phyloP scores from a whole-genome alignment of 306 rosid species.

The Vachellia collinsii region DNA sequence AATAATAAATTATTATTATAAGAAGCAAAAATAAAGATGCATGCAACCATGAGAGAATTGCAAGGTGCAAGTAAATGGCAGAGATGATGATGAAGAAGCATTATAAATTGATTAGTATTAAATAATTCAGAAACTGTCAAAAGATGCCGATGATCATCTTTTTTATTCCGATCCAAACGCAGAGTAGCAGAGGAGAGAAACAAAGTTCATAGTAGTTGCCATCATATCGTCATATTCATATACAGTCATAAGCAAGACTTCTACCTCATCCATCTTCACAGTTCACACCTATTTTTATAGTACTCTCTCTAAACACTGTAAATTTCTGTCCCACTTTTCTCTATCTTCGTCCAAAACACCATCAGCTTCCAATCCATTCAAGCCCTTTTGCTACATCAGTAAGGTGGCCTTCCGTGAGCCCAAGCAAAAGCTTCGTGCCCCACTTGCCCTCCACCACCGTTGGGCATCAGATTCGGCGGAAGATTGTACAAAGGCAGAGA shows the following conservation, averaged over 20 bases:
- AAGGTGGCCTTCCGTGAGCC: slow-evolving; percentile 74
- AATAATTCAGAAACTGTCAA: slow-evolving; percentile 36
- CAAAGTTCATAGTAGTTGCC: slow-evolving; percentile 22
- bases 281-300: slow-evolving; percentile 39
- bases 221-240: slow-evolving; percentile 1
- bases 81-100: not conserved
- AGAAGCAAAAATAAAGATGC: slow-evolving; percentile 30
- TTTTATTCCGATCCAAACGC: slow-evolving; percentile 54
- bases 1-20: slow-evolving; percentile 31
- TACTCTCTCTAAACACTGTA: slow-evolving; percentile 28
- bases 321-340: slow-evolving; percentile 11
- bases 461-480: slow-evolving; percentile 66
- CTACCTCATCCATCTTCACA: slow-evolving; percentile 39
- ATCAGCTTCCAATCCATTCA: not conserved
- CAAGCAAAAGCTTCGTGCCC: slow-evolving; percentile 82
- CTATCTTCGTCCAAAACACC: slow-evolving; percentile 36
- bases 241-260: slow-evolving; percentile 41
- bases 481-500: slow-evolving; percentile 65
- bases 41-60: slow-evolving; percentile 34
- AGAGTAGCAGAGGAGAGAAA: slow-evolving; percentile 33
- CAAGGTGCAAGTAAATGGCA: not conserved
- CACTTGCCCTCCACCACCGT: slow-evolving; percentile 63
- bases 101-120: slow-evolving; percentile 21
- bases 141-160: slow-evolving; percentile 39
- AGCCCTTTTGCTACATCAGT: slow-evolving; percentile 29